Conservation (phyloP, 495 filamentous ascomycete genomes). For the Lepidopterella palustris region DNA sequence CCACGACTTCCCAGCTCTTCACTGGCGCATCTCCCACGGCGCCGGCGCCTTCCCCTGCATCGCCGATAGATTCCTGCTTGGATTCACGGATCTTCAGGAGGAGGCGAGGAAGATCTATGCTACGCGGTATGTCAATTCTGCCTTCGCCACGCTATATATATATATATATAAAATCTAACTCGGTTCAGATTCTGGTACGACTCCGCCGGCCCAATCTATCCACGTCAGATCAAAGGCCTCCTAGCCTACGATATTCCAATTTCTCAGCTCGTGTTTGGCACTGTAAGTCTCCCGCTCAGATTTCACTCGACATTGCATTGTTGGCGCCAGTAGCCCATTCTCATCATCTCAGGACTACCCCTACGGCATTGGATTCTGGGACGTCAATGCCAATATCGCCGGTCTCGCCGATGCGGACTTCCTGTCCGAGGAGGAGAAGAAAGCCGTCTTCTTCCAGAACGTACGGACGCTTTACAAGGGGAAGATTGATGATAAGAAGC, state of each 20-base stretch:
- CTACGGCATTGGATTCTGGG: constrained; percentile 27
- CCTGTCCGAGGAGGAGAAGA: constrained; percentile 14
- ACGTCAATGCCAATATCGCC: constrained; percentile 19
- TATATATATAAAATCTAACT: neutral
- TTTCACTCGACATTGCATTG: neutral
- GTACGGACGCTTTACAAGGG: constrained; percentile 15
- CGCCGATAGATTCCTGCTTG: constrained; percentile 26
- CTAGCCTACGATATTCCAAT: constrained; percentile 25
- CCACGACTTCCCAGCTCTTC: constrained; percentile 21
- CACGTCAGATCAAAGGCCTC: constrained; percentile 26
- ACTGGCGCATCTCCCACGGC: constrained; percentile 28
- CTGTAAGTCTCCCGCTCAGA: constrained; percentile 15
- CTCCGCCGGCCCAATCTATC: constrained; percentile 28
- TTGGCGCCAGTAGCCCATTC: neutral
- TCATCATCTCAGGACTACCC: constrained; percentile 20
- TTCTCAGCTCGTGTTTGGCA: constrained; percentile 28
- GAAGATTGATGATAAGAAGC: constrained; percentile 4
- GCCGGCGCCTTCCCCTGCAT: constrained; percentile 29
- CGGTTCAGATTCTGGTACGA: constrained; percentile 26
- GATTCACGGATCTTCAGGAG: constrained; percentile 17
- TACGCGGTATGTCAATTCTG: constrained; percentile 2
- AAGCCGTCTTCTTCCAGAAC: constrained; percentile 18
- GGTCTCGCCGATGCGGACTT: constrained; percentile 22
- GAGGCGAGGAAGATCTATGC: constrained; percentile 21
- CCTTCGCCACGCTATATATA: neutral